phyloP scores from a whole-genome alignment of 805 yeast species.

The Kodamaea neixiangensis region DNA sequence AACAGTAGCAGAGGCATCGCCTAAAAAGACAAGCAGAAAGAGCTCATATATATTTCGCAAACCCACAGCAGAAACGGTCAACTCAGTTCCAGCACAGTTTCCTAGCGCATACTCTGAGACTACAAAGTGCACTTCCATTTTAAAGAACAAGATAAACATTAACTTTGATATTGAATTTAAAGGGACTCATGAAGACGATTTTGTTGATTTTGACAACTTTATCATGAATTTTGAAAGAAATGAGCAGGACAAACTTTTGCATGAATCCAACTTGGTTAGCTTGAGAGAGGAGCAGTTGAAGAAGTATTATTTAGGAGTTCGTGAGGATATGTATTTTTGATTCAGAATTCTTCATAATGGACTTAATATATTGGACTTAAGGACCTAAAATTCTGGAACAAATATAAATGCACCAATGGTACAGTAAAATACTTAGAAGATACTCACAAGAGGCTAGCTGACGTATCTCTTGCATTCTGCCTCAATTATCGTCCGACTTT shows the following conservation, averaged over 20 bases:
- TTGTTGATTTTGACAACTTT: constrained; percentile 10
- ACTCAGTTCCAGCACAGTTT: background rate
- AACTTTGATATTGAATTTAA: constrained; percentile 24
- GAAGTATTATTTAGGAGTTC: constrained; percentile 7
- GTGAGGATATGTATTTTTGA: background rate
- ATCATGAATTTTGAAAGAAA: constrained; percentile 9
- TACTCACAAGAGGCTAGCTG: too few species aligned
- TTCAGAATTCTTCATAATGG: too few species aligned
- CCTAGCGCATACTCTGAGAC: background rate
- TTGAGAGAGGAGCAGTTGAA: constrained; percentile 11
- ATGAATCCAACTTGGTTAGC: constrained; percentile 6
- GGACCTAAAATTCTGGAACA: too few species aligned
- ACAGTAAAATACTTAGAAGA: too few species aligned
- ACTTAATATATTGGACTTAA: too few species aligned
- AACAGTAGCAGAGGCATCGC: background rate
- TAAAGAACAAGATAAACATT: constrained; percentile 26
- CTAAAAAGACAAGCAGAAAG: background rate
- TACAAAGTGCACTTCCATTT: constrained; percentile 20
- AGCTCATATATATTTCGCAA: background rate
- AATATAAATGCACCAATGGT: too few species aligned
- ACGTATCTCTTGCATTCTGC: too few species aligned
- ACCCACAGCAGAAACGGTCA: background rate
- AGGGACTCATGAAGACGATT: constrained; percentile 9
- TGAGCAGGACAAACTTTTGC: constrained; percentile 8
- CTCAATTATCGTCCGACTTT: too few species aligned